A percentile compares a stretch with the other conserved stretches of the same genome.
Evolutionary conservation across 2,329 filamentous ascomycete genomes (phyloP).

Genomic region (Colletotrichum eleusines): DNA sequence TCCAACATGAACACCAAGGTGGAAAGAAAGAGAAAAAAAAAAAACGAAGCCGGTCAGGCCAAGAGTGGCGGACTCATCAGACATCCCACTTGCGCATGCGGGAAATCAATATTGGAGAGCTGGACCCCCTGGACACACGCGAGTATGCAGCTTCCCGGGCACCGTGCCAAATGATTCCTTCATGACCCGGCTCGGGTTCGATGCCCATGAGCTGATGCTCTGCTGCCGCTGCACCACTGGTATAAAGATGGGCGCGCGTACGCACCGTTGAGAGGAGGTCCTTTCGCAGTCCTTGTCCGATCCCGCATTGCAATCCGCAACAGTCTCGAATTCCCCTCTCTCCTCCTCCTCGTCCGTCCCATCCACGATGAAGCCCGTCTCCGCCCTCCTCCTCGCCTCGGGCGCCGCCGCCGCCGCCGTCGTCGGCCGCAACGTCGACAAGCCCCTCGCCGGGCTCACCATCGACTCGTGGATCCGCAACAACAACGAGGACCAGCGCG

Average conservation of each 20-base stretch:
- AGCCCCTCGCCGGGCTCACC: conserved; percentile 50
- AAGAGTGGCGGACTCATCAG: neutral
- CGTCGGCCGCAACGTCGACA: conserved; percentile 20
- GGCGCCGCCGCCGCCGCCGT: conserved; percentile 25
- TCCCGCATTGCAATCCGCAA: neutral
- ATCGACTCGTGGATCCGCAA: conserved; percentile 61
- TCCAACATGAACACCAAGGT: neutral
- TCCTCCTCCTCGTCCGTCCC: too few relatives aligned
- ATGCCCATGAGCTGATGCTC: neutral
- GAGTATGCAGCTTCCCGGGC: conserved; percentile 6
- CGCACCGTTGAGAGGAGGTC: neutral
- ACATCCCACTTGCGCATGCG: neutral
- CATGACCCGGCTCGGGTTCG: neutral
- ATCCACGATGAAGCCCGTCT: conserved; percentile 32
- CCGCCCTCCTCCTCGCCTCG: conserved; percentile 31
- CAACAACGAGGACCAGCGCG: conserved; percentile 50
- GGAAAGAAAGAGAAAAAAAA: neutral
- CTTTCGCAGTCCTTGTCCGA: neutral
- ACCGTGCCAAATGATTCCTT: neutral
- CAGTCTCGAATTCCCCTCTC: neutral
- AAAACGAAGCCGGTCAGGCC: neutral
- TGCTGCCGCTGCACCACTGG: too few relatives aligned
- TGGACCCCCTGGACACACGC: neutral
- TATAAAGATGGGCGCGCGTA: conserved; percentile 3
- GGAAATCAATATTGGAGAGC: conserved; percentile 7